A percentile compares a stretch with the other conserved stretches of the same genome.
phyloP scores from a whole-genome alignment of 331 rosid genomes.

The Arachis monticola region DNA sequence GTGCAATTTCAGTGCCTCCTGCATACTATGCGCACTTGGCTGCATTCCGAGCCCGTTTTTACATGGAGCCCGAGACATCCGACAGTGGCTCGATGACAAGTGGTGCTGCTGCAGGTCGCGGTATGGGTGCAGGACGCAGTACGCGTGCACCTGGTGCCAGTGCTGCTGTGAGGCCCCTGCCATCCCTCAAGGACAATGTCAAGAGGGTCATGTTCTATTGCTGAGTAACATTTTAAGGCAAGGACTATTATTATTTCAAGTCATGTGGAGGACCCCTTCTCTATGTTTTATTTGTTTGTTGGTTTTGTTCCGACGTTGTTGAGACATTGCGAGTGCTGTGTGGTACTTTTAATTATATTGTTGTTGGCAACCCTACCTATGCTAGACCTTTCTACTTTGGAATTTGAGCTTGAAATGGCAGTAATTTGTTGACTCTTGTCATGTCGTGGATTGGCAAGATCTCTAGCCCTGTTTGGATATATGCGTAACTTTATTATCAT shows the following conservation, averaged over 20 bases:
- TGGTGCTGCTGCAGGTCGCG: conserved; percentile 69
- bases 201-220: conserved; percentile 97
- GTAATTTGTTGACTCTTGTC: not conserved
- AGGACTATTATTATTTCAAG: not conserved
- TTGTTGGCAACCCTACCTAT: not conserved
- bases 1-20: conserved; percentile 77
- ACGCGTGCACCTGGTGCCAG: conserved; percentile 62
- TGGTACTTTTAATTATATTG: not conserved
- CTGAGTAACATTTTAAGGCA: conserved; percentile 19
- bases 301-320: not conserved
- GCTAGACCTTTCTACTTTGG: not conserved
- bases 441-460: no score
- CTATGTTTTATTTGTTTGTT: not conserved
- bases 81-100: conserved; percentile 92
- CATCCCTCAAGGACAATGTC: conserved; percentile 83
- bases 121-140: conserved; percentile 59
- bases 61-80: conserved; percentile 88
- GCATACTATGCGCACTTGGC: conserved; percentile 96
- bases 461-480: no score
- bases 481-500: no score
- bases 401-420: not conserved
- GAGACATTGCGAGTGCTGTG: not conserved
- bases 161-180: conserved; percentile 90
- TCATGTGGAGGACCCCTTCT: not conserved
- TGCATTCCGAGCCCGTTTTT: conserved; percentile 91